A percentile compares a stretch with the other conserved stretches of the same genome.
These are phyloP conservation scores for Acer campestre DNA, from an alignment of 345 rosid species.

Conservation along the genomic window DNA sequence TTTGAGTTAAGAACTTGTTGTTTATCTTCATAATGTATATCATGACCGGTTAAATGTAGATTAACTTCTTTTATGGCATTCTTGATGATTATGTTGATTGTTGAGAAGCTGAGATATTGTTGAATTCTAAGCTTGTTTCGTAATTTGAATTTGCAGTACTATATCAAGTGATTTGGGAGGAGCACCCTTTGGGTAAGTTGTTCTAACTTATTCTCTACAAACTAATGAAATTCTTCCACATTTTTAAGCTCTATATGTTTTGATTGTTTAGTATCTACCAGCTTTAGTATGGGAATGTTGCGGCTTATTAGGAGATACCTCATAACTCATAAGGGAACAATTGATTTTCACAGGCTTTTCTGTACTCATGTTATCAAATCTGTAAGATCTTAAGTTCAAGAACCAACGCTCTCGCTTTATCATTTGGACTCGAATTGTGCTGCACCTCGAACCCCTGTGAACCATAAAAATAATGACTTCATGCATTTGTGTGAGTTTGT, in stretches of 20 bases:
- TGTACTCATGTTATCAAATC: not conserved
- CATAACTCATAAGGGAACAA: not conserved
- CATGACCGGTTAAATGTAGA: not conserved
- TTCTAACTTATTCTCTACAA: not conserved
- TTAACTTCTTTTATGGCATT: not conserved
- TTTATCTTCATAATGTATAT: not conserved
- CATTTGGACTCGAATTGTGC: not conserved
- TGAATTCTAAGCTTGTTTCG: slow-evolving; percentile 10
- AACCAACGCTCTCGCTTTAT: not conserved
- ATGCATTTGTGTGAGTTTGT: not conserved
- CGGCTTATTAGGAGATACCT: not conserved
- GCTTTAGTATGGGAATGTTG: not conserved
- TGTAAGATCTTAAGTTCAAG: not conserved
- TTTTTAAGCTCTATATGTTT: not conserved
- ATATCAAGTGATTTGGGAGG: slow-evolving; percentile 70
- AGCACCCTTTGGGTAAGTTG: slow-evolving; percentile 77
- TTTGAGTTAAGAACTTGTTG: not conserved
- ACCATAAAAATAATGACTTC: too few species aligned
- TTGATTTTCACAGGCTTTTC: not conserved
- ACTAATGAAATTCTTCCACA: not conserved
- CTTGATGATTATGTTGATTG: slow-evolving; percentile 3
- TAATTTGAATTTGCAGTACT: slow-evolving; percentile 60
- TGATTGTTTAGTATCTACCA: not conserved
- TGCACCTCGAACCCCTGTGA: not conserved
- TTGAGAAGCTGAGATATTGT: not conserved